Conservation (phyloP, 2,329 filamentous ascomycete genomes). For the Colletotrichum salicis region DNA sequence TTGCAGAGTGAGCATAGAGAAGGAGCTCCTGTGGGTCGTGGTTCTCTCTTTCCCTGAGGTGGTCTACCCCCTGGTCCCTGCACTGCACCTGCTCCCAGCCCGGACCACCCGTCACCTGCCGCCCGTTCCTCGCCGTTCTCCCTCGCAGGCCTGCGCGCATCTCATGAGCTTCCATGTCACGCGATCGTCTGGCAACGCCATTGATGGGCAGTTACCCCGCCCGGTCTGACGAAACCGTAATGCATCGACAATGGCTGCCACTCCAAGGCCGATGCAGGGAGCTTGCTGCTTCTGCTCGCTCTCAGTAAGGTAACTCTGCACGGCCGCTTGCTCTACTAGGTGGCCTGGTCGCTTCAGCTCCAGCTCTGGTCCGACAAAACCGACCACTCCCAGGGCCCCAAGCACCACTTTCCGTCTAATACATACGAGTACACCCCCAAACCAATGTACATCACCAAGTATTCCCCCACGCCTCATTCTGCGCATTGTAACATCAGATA, state of each 20-base stretch:
- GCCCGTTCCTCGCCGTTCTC: constrained; percentile 9
- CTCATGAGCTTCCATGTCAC: constrained; percentile 30
- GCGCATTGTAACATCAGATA: background rate
- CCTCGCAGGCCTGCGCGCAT: background rate
- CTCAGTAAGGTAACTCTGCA: background rate
- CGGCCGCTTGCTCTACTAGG: background rate
- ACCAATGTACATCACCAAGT: constrained; percentile 1
- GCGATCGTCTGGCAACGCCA: constrained; percentile 34
- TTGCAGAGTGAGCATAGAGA: background rate
- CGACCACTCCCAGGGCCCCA: background rate
- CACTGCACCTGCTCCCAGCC: background rate
- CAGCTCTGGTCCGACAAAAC: background rate
- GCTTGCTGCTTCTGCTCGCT: background rate
- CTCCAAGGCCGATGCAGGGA: background rate
- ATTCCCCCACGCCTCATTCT: background rate
- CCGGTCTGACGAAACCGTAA: constrained; percentile 37
- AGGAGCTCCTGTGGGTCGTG: background rate
- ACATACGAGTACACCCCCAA: background rate
- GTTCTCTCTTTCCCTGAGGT: background rate
- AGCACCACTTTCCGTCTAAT: background rate
- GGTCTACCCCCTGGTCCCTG: background rate
- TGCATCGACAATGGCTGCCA: constrained; percentile 20
- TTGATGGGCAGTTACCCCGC: constrained; percentile 35
- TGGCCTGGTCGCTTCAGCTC: background rate
- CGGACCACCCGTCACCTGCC: constrained; percentile 21